These are phyloP conservation scores for Rhodomyrtus tomentosa DNA, from an alignment of 345 rosid genomes.

Conservation along the genomic window DNA sequence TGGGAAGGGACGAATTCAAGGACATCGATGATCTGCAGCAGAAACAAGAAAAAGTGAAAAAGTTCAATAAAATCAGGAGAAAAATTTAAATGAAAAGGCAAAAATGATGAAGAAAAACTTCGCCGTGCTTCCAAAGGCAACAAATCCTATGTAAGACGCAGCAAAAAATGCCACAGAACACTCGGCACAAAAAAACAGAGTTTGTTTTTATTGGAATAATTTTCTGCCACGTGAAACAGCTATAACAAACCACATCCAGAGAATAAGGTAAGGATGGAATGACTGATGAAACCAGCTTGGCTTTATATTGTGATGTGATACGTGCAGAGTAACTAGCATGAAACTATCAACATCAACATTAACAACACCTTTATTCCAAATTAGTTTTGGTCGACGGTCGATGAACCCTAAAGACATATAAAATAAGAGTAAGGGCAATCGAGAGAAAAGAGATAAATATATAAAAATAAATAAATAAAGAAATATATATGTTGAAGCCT, in stretches of 20 bases:
- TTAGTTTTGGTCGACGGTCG: too few species aligned
- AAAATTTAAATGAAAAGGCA: not conserved
- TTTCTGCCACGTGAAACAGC: not conserved
- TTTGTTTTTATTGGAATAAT: not conserved
- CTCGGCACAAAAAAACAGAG: not conserved
- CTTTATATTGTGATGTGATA: not conserved
- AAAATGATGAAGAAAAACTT: not conserved
- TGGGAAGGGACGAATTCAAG: constrained; percentile 79
- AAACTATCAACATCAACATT: too few species aligned
- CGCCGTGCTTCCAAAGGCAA: not conserved
- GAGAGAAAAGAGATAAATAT: too few species aligned
- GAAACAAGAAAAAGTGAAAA: not conserved
- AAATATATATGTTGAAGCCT: too few species aligned
- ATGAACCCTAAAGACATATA: too few species aligned
- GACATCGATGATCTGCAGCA: constrained; percentile 81
- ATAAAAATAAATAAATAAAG: too few species aligned
- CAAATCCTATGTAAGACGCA: not conserved
- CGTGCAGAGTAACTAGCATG: not conserved
- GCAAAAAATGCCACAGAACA: not conserved
- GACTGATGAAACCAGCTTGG: not conserved
- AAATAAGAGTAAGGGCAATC: too few species aligned
- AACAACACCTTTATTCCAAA: too few species aligned
- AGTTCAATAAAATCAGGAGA: not conserved
- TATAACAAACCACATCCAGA: not conserved
- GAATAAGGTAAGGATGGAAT: not conserved